Evolutionary conservation across 2,329 filamentous ascomycete genomes (phyloP).

Genomic region (Verticillium klebahnii): DNA sequence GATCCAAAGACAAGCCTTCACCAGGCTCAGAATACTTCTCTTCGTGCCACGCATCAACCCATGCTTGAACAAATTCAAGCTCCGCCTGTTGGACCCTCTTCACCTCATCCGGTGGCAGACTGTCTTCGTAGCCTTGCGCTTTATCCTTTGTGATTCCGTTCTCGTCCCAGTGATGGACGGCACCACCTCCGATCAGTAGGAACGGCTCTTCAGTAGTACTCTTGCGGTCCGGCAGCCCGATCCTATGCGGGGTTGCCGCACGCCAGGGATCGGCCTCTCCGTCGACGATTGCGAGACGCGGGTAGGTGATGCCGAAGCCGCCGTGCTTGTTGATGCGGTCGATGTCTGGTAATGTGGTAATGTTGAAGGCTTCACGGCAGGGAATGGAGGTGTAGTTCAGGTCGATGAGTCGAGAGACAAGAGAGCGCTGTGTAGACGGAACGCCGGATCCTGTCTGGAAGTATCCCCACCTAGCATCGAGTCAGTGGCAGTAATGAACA

Average conservation of each 20-base stretch:
- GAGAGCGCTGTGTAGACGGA: conserved; percentile 56
- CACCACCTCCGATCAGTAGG: conserved; percentile 63
- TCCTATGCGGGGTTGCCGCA: conserved; percentile 66
- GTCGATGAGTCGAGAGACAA: conserved; percentile 68
- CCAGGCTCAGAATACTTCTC: conserved; percentile 6
- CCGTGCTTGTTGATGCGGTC: conserved; percentile 72
- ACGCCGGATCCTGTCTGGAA: conserved; percentile 69
- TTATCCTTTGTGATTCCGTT: conserved; percentile 61
- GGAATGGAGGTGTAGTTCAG: conserved; percentile 56
- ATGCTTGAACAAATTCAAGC: conserved; percentile 58
- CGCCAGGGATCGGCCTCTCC: conserved; percentile 79
- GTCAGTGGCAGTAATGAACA: conserved; percentile 6
- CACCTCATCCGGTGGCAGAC: conserved; percentile 55
- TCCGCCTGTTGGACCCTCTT: conserved; percentile 54
- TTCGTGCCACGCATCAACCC: conserved; percentile 57
- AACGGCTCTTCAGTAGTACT: conserved; percentile 65
- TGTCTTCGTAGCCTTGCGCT: conserved; percentile 26
- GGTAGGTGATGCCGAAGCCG: conserved; percentile 66
- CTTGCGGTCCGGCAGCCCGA: conserved; percentile 48
- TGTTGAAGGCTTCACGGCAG: conserved; percentile 67
- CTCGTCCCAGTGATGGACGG: conserved; percentile 77
- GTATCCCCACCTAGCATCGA: conserved; percentile 64
- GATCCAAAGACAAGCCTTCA: neutral
- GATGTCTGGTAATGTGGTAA: conserved; percentile 58
- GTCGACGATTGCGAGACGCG: conserved; percentile 72